Evolutionary conservation across 106 monocot genomes (phyloP).

Genomic region (Amphibolis antarctica): DNA sequence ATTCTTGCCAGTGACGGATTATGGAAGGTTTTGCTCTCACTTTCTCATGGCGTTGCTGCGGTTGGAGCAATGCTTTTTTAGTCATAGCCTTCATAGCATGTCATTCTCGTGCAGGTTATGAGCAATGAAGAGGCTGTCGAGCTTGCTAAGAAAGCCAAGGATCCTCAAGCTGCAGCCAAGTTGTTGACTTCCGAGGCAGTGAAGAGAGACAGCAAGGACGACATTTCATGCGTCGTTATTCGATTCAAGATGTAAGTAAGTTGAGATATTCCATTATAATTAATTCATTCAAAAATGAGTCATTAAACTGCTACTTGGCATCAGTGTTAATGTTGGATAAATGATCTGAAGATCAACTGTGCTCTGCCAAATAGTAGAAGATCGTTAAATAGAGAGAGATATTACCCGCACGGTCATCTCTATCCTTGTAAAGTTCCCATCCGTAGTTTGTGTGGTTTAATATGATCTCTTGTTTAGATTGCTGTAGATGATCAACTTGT

Average conservation of each 20-base stretch:
- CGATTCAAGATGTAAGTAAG: slow-evolving; percentile 13
- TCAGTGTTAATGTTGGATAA: neutral
- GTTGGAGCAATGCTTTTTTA: neutral
- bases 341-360: neutral
- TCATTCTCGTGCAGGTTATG: slow-evolving; percentile 12
- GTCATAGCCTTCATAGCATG: neutral
- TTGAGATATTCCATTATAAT: neutral
- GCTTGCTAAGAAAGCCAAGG: slow-evolving; percentile 15
- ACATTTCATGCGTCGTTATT: slow-evolving; percentile 34
- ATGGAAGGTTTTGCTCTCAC: slow-evolving; percentile 25
- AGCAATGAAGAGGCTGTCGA: slow-evolving; percentile 28
- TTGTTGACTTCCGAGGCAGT: slow-evolving; percentile 22
- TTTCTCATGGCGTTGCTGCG: neutral
- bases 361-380: neutral
- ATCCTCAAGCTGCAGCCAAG: slow-evolving; percentile 19
- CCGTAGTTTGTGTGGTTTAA: slow-evolving; percentile 6
- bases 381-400: neutral
- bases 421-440: neutral
- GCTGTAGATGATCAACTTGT: neutral
- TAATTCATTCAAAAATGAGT: neutral
- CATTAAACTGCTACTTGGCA: slow-evolving; percentile 4
- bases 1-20: slow-evolving; percentile 39
- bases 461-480: neutral
- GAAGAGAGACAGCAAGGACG: slow-evolving; percentile 25
- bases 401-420: neutral